Evolutionary conservation across 129 eudicot genomes (phyloP).

Genomic region (Flaveria brownii): DNA sequence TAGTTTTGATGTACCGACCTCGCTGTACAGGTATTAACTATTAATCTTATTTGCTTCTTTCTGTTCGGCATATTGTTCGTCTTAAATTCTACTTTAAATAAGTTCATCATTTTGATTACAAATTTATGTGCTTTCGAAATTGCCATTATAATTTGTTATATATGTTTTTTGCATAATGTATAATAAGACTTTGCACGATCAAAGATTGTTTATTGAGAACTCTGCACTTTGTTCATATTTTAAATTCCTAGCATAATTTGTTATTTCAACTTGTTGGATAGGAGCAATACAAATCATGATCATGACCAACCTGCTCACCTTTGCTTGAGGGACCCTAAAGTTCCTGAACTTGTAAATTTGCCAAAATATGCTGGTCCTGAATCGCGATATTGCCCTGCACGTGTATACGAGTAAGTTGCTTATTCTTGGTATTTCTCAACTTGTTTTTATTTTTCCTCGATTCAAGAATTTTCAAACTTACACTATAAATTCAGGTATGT

Average conservation of each 20-base stretch:
- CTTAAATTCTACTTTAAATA: not conserved
- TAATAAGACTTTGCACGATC: not conserved
- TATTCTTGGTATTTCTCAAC: not conserved
- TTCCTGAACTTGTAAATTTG: conserved; percentile 67
- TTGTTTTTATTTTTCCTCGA: not conserved
- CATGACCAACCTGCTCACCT: conserved; percentile 99
- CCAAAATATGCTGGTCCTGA: conserved; percentile 90
- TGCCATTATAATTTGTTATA: not conserved
- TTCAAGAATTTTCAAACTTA: not conserved
- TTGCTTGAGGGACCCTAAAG: conserved; percentile 66
- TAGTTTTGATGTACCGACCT: conserved; percentile 88
- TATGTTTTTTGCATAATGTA: not conserved
- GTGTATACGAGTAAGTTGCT: conserved; percentile 84
- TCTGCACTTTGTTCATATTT: not conserved
- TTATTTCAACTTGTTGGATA: conserved; percentile 23
- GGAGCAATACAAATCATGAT: conserved; percentile 98
- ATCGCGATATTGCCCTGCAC: conserved; percentile 95
- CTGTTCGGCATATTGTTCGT: not conserved
- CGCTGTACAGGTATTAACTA: conserved; percentile 68
- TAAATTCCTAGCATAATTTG: not conserved
- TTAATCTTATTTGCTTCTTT: not conserved
- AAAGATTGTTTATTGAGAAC: not conserved
- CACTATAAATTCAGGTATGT: conserved; percentile 50
- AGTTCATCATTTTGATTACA: not conserved
- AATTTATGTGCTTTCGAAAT: not conserved